Evolutionary conservation across 257 asterid genomes (phyloP), one percentile per base, ranked within the genome.

Genomic region (Petrea volubilis): DNA sequence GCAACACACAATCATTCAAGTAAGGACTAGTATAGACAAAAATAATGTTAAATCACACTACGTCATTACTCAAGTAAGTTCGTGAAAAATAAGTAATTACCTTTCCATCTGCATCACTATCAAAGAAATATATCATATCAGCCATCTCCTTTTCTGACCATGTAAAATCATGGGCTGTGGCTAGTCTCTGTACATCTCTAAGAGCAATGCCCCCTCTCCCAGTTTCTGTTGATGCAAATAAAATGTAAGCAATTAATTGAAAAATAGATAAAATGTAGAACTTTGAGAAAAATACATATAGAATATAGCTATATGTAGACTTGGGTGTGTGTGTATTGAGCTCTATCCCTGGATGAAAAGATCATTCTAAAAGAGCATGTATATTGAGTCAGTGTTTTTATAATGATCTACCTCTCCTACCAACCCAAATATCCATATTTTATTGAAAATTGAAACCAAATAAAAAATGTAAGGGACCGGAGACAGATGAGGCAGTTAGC

Each of bases 101-200:
- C 96, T 86, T 91, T 67, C 97, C 96, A 77, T 94, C 95, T 66
- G 87, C 93, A 83, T 85, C 87, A 60, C 74, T 78, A 72, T 88
- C 97, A 56, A 94, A 91, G 80, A 82, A 84, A 49, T 49, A 31
- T 70, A 94, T 81, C 99, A 94, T 94, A 62, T 86, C 91, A 18
- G 78, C 79, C 61, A 89, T 58, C 84, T 94, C 97, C 82, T 88
- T 83, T 56, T 94, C 92, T 1, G 95, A 81, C 99, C 99, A 94
- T 4, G 84, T 85, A 83, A 89, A 94, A 77, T 94, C 97, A 79
- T 94, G 99, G 25, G 88, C 76, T 50, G 62, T 77, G 24, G 96
- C 97, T 55, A 86, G 72, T 76, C 92, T 85, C 78, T 68, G 70
- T 58, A 94, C 25, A 68, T 94, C 99, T 79, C 90, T 80, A 53